Percentiles rank a stretch among this genome's conserved stretches.
phyloP scores from a whole-genome alignment of 108 stramenopile species.

The Pseudonitzschia delicatissima region DNA sequence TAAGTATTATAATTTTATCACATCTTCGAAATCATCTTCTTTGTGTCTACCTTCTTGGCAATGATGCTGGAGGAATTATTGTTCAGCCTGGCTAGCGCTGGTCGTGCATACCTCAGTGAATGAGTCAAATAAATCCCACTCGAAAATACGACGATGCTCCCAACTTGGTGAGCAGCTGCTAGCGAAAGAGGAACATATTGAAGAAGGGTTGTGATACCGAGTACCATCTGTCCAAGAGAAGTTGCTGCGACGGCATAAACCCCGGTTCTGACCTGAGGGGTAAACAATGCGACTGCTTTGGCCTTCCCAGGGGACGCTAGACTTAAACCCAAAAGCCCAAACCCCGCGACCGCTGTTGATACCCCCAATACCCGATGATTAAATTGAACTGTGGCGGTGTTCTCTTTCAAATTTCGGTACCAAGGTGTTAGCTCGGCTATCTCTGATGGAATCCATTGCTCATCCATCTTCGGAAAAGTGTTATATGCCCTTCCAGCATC shows the following conservation, averaged over 20 bases:
- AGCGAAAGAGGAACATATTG: constrained; percentile 91
- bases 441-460: constrained; percentile 85
- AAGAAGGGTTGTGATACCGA: constrained; percentile 95
- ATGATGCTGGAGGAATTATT: not conserved
- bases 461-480: constrained; percentile 91
- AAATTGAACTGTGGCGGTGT: constrained; percentile 97
- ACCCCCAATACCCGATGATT: constrained; percentile 95
- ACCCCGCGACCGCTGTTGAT: constrained; percentile 68
- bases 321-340: constrained; percentile 63
- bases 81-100: constrained; percentile 36
- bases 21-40: not conserved
- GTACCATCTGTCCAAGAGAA: constrained; percentile 77
- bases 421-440: constrained; percentile 56
- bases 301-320: constrained; percentile 31
- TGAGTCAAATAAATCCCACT: constrained; percentile 82
- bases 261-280: constrained; percentile 70
- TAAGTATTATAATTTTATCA: too few relatives aligned
- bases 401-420: constrained; percentile 90
- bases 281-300: constrained; percentile 36
- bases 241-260: constrained; percentile 76
- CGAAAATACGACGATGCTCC: constrained; percentile 90
- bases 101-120: constrained; percentile 75
- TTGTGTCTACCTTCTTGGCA: not conserved
- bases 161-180: constrained; percentile 95
- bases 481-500: constrained; percentile 96